Percentiles rank a stretch among this genome's conserved stretches.
phyloP scores from a whole-genome alignment of 306 rosid genomes.

The Bauhinia variegata region DNA sequence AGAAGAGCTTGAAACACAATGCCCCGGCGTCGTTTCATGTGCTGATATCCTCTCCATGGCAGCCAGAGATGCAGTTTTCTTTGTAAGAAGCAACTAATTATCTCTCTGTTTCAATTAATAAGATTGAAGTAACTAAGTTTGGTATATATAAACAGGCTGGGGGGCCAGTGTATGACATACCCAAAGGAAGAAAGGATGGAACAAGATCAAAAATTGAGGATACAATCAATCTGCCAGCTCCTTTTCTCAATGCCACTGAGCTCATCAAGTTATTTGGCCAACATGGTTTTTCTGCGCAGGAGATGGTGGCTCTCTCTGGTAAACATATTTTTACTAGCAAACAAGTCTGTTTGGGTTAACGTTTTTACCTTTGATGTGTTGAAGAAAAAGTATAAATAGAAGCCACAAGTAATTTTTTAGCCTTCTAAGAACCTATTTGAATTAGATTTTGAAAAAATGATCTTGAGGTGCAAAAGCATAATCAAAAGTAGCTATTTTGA shows the following conservation, averaged over 20 bases:
- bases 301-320: conserved; percentile 91
- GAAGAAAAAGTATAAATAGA: no score
- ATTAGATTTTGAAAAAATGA: no score
- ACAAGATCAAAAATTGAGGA: conserved; percentile 75
- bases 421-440: no score
- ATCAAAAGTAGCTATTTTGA: no score
- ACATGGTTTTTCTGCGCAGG: conserved; percentile 66
- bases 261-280: conserved; percentile 60
- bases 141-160: conserved; percentile 56
- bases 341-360: no score
- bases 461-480: no score
- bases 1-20: conserved; percentile 58
- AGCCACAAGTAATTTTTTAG: no score
- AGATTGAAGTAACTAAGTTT: no score
- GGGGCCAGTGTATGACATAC: conserved; percentile 78
- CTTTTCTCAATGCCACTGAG: conserved; percentile 69
- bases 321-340: no score
- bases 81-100: conserved; percentile 37
- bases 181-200: conserved; percentile 86
- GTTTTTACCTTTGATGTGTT: no score
- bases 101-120: no score
- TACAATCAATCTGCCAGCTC: conserved; percentile 65
- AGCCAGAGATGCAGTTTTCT: conserved; percentile 75
- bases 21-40: conserved; percentile 94
- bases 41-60: conserved; percentile 92